Evolutionary conservation across 495 filamentous ascomycete genomes (phyloP).

Genomic region (Parathielavia appendiculata): DNA sequence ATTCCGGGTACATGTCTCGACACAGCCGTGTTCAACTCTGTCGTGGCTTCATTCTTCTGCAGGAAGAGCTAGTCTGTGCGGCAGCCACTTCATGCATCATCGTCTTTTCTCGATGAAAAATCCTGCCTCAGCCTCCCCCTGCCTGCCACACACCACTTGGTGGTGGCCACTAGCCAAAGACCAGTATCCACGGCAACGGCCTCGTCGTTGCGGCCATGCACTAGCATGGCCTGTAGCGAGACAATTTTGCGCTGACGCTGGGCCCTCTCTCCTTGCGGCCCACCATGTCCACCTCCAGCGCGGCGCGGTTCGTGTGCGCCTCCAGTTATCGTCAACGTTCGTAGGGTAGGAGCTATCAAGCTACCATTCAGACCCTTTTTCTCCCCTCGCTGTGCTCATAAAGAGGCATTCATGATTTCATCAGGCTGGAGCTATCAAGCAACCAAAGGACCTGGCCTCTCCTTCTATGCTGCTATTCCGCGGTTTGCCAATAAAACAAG

Average conservation of each 20-base stretch:
- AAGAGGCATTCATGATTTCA: slow-evolving; percentile 17
- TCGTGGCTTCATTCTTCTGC: slow-evolving; percentile 19
- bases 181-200: slow-evolving; percentile 18
- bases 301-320: slow-evolving; percentile 16
- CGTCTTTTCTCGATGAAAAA: not conserved
- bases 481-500: slow-evolving; percentile 35
- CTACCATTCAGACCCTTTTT: slow-evolving; percentile 43
- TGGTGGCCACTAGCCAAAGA: slow-evolving; percentile 22
- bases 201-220: slow-evolving; percentile 23
- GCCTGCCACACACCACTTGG: slow-evolving; percentile 29
- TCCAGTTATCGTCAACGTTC: slow-evolving; percentile 2
- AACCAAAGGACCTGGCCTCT: slow-evolving; percentile 40
- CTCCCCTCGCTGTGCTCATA: slow-evolving; percentile 13
- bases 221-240: slow-evolving; percentile 27
- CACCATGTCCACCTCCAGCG: slow-evolving; percentile 7
- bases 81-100: slow-evolving; percentile 6
- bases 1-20: not conserved
- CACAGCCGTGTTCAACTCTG: slow-evolving; percentile 3
- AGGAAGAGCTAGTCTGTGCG: slow-evolving; percentile 11
- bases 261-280: slow-evolving; percentile 7
- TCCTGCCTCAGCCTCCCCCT: slow-evolving; percentile 6
- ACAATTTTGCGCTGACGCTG: slow-evolving; percentile 13
- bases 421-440: slow-evolving; percentile 51
- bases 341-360: slow-evolving; percentile 52
- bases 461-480: slow-evolving; percentile 28